Percentiles rank a stretch among this genome's conserved stretches.
phyloP scores from a whole-genome alignment of 495 filamentous ascomycete genomes.

The Letharia columbiana region DNA sequence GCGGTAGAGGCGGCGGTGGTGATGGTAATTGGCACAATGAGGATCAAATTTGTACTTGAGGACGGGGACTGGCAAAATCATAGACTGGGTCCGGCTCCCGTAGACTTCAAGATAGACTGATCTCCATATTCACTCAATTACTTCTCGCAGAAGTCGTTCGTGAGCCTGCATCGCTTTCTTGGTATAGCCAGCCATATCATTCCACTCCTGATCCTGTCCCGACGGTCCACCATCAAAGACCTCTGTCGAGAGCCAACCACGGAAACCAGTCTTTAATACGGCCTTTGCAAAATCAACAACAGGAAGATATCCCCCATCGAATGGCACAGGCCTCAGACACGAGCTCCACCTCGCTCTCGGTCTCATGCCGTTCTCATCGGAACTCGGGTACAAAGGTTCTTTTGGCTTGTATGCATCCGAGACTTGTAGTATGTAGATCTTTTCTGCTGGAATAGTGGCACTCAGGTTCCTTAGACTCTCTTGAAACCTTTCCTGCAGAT shows the following conservation, averaged over 20 bases:
- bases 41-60: not conserved
- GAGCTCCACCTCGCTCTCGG: slow-evolving; percentile 65
- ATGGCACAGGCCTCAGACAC: slow-evolving; percentile 61
- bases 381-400: slow-evolving; percentile 40
- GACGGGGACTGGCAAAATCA: not conserved
- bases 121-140: slow-evolving; percentile 22
- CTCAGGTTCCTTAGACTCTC: slow-evolving; percentile 47
- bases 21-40: not conserved
- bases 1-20: not conserved
- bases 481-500: slow-evolving; percentile 44
- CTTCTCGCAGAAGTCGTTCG: slow-evolving; percentile 44
- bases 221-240: slow-evolving; percentile 61
- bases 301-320: slow-evolving; percentile 64
- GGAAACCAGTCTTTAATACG: slow-evolving; percentile 61
- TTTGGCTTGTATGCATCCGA: slow-evolving; percentile 65
- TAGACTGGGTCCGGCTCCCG: no score
- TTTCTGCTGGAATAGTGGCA: slow-evolving; percentile 52
- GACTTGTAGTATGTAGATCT: slow-evolving; percentile 71
- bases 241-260: slow-evolving; percentile 67
- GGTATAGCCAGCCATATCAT: slow-evolving; percentile 49
- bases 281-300: slow-evolving; percentile 56
- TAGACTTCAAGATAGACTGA: not conserved
- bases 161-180: slow-evolving; percentile 51
- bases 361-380: slow-evolving; percentile 40
- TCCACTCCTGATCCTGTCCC: slow-evolving; percentile 49